Evolutionary conservation across 2,329 filamentous ascomycete species (phyloP).

Genomic region (Fusarium begoniae): DNA sequence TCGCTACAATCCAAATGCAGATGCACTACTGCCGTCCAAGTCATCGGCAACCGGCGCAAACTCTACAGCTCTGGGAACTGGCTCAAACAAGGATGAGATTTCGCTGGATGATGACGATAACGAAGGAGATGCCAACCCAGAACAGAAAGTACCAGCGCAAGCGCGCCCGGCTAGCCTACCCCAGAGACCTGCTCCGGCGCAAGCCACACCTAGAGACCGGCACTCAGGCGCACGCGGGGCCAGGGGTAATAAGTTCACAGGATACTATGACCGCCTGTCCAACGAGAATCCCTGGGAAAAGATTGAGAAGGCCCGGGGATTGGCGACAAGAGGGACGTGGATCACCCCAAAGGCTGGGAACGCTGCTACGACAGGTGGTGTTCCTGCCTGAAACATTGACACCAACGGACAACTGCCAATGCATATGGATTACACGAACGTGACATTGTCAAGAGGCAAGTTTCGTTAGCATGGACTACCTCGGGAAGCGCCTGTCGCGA

Average conservation of each 20-base stretch:
- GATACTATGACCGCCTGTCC: slow-evolving; percentile 74
- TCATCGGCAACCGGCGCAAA: slow-evolving; percentile 46
- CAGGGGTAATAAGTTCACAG: slow-evolving; percentile 65
- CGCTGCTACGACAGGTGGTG: neutral
- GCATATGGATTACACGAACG: neutral
- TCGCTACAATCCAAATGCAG: slow-evolving; percentile 68
- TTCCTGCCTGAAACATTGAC: slow-evolving; percentile 21
- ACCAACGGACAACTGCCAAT: too few species aligned
- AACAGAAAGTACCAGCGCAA: slow-evolving; percentile 32
- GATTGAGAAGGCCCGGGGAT: slow-evolving; percentile 58
- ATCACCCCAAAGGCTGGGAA: slow-evolving; percentile 35
- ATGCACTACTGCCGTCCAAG: slow-evolving; percentile 51
- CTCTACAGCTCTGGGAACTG: slow-evolving; percentile 48
- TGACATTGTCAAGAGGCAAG: neutral
- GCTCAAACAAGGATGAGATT: slow-evolving; percentile 57
- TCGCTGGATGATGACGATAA: slow-evolving; percentile 48
- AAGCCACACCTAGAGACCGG: slow-evolving; percentile 19
- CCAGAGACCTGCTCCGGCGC: slow-evolving; percentile 41
- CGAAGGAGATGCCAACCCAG: slow-evolving; percentile 28
- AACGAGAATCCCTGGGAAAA: slow-evolving; percentile 78
- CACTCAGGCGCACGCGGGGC: slow-evolving; percentile 7
- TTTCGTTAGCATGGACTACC: too few species aligned
- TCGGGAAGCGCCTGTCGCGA: neutral
- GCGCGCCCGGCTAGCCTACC: slow-evolving; percentile 48
- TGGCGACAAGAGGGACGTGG: slow-evolving; percentile 59